Evolutionary conservation across 1,284 basidiomycete genomes (phyloP), one percentile per base, ranked within the genome.

Genomic region (Rhodotorula sp.): DNA sequence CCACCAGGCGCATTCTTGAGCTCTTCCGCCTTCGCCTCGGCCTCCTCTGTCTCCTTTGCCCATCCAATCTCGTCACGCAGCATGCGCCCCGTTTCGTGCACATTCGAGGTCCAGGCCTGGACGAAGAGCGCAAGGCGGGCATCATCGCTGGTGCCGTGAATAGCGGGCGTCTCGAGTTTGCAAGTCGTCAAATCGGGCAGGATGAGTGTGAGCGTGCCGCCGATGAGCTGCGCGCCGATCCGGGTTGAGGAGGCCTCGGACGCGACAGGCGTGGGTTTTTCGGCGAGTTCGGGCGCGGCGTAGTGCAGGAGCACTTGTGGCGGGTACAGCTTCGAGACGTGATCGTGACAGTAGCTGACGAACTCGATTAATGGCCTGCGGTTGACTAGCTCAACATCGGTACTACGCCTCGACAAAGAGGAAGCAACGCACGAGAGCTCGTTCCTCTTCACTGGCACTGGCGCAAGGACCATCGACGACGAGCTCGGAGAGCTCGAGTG

Each of bases 151-250:
- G 49, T 27, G 2, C 42, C 14, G 56, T 58, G 44, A 3, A 14
- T 21, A n/a, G 12, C 41, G 41, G 60, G 23, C 46, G 25, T 52
- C 16, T 46, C 25, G 68, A 67, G 67, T 7, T 46, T 25, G 56
- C 56, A 61, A 12, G 45, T 52, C 12, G 56, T 17, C 7, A 45
- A 12, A 27, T 70, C 61, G 41, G 71, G 71, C 27, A 69, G 23
- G 27, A 44, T 42, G 53, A 72, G 67, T 27, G 64, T 65, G 7
- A 72, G 52, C 25, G 61, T 62, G 64, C 71, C 69, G 64, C 59
- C 49, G 64, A 59, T 50, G 55, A 23, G 27, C 7, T 23, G 21
- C 25, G 5, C 7, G 53, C 12, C n/a, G 42, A 4, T 17, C 8
- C 21, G 16, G n/a, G 53, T 7, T 2, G 61, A 21, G 17, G 41